Percentiles rank a stretch among this genome's conserved stretches.
These are phyloP conservation scores for Magnusiomyces sp. DNA, from an alignment of 1,139 yeast species.

Conservation along the genomic window DNA sequence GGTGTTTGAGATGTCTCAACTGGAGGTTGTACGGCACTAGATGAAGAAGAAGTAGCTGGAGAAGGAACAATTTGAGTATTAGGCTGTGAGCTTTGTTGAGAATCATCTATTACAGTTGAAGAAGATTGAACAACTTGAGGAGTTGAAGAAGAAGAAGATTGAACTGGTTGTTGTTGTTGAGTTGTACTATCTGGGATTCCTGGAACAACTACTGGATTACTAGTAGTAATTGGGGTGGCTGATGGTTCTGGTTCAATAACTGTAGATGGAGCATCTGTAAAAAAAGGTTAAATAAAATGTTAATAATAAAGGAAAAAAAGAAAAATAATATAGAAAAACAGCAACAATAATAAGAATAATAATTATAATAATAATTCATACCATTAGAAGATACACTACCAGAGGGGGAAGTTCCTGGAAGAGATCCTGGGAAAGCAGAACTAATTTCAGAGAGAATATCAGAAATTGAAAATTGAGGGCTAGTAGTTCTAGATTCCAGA, in stretches of 20 bases:
- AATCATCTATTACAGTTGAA: too few species aligned
- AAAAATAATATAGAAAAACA: conserved; percentile 3
- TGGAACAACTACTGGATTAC: not conserved
- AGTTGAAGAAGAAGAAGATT: too few species aligned
- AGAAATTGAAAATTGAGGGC: conserved; percentile 17
- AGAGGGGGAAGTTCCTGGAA: too few species aligned
- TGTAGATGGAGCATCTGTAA: conserved; percentile 3
- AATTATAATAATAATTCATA: not conserved
- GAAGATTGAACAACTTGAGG: too few species aligned
- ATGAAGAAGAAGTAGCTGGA: too few species aligned
- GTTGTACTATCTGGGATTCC: too few species aligned
- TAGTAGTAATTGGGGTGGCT: not conserved
- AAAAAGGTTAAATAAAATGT: not conserved
- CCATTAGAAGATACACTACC: conserved; percentile 5
- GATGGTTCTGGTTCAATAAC: not conserved
- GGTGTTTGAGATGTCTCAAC: not conserved
- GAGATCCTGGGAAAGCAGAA: conserved; percentile 21
- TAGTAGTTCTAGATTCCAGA: conserved; percentile 14
- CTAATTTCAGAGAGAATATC: conserved; percentile 21
- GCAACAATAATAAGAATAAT: conserved; percentile 4
- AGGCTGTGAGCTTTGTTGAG: too few species aligned
- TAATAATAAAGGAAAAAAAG: conserved; percentile 4
- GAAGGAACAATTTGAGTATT: too few species aligned
- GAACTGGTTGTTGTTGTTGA: too few species aligned
- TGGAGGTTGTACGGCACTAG: not conserved